phyloP scores from a whole-genome alignment of 2,329 filamentous ascomycete genomes.

The Hypoxylon sp. region DNA sequence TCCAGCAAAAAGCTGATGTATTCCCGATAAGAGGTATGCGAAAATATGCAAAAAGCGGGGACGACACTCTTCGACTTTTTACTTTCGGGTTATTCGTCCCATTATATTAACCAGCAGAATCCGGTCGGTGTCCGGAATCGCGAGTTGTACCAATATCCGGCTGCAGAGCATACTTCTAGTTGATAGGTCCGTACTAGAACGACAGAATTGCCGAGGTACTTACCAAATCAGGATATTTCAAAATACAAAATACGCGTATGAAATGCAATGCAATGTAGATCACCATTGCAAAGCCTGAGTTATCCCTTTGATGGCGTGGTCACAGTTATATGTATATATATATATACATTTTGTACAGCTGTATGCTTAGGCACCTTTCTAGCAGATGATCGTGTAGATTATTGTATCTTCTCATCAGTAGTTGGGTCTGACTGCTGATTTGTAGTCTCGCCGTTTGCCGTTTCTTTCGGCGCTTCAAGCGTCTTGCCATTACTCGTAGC shows the following conservation, averaged over 20 bases:
- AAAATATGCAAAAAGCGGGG: conserved; percentile 9
- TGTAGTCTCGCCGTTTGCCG: conserved; percentile 27
- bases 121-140: not conserved
- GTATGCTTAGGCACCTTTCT: conserved; percentile 3
- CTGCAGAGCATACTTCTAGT: not conserved
- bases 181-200: conserved; percentile 1
- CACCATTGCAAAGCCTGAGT: not conserved
- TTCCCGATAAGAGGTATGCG: not conserved
- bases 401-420: conserved; percentile 19
- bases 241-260: not conserved
- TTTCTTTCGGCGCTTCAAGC: conserved; percentile 17
- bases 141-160: not conserved
- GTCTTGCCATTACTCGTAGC: conserved; percentile 27
- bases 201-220: conserved; percentile 31
- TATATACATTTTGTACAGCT: conserved; percentile 27
- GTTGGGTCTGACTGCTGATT: conserved; percentile 7
- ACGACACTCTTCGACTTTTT: conserved; percentile 19
- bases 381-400: conserved; percentile 7
- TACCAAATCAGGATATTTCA: conserved; percentile 15
- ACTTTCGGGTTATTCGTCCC: not conserved
- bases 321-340: conserved; percentile 13
- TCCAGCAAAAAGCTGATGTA: not conserved
- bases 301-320: not conserved
- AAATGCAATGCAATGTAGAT: conserved; percentile 3
- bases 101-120: not conserved